Percentiles rank a stretch among this genome's conserved stretches.
phyloP scores from a whole-genome alignment of 805 yeast genomes.

The Starmera dryadoides region DNA sequence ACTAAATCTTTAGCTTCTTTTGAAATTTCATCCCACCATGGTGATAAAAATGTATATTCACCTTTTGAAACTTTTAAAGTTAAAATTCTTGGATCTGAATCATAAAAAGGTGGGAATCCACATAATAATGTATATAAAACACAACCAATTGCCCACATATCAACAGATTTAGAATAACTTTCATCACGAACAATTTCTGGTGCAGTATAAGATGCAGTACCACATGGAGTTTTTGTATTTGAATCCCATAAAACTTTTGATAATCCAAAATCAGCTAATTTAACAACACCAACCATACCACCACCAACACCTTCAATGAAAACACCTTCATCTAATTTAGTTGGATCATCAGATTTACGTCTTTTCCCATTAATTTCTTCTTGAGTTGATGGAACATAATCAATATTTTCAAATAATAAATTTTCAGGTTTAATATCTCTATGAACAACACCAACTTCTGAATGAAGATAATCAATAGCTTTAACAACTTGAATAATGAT shows the following conservation, averaged over 20 bases:
- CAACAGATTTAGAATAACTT: slow-evolving; percentile 59
- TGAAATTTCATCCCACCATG: slow-evolving; percentile 88
- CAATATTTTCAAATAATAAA: slow-evolving; percentile 56
- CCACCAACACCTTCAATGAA: slow-evolving; percentile 80
- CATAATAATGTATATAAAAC: slow-evolving; percentile 61
- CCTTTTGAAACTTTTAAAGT: slow-evolving; percentile 67
- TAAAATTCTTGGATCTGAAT: slow-evolving; percentile 61
- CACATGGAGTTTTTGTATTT: slow-evolving; percentile 67
- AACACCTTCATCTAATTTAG: slow-evolving; percentile 82
- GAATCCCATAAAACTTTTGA: slow-evolving; percentile 51
- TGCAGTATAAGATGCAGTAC: slow-evolving; percentile 71
- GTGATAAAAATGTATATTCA: slow-evolving; percentile 63
- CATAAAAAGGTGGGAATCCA: slow-evolving; percentile 74
- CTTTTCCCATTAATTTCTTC: slow-evolving; percentile 24
- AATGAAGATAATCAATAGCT: slow-evolving; percentile 64
- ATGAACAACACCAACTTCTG: slow-evolving; percentile 71
- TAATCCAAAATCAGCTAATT: slow-evolving; percentile 65
- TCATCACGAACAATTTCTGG: slow-evolving; percentile 61
- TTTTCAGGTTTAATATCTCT: slow-evolving; percentile 83
- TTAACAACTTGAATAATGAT: slow-evolving; percentile 55
- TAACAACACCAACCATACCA: slow-evolving; percentile 60
- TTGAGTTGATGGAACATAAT: slow-evolving; percentile 32
- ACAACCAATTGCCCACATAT: slow-evolving; percentile 71
- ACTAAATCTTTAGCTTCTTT: slow-evolving; percentile 66
- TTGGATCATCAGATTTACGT: slow-evolving; percentile 60